Base-by-base conservation (phyloP, 106 monocot genomes). In the Dactylorhiza incarnata region DNA sequence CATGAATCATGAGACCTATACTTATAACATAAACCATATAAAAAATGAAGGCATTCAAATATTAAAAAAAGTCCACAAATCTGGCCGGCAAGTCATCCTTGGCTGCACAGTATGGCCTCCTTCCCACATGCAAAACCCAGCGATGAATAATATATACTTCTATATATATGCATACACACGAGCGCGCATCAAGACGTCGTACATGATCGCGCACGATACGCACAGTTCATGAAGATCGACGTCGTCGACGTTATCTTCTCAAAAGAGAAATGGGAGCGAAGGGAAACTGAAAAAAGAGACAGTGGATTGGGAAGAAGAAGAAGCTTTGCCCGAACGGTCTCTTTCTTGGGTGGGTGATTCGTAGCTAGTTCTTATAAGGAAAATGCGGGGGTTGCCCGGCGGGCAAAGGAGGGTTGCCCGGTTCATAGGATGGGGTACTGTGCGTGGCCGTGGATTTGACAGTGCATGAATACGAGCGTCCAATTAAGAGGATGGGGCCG, bases 31-130 rank as follows among this genome's bases (percentile, higher is more conserved):
- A 24, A 24, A 65, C 26, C 26, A 24, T 26, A 29, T 65, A 65
- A 24, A 65, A 22, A 53, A 58, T 8, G 22, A 58, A 37, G 24
- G 66, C 66, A 26, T 37, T 66, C 11, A 3, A 52, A 52, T 52
- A 10, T 52, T 20, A 3, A 45, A 45, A 1, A 2, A 69, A 17
- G 45, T 14, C 43, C 5, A 19, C 17, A 37, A 70, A 74, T 24
- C 9, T 74, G 25, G 48, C 81, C 81, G 85, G 85, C 85, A 85
- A 85, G 85, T 85, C 85, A 85, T 85, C 81, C 85, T 85, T 85
- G 85, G 85, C 85, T 85, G 74, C 74, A 81, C 51, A 74, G 45
- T 78, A 44, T 22, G 43, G 62, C 85, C 85, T 85, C 78, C 68
- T 81, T 74, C 25, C 81, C 81, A 81, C 85, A 85, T 85, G 85